Conservation (phyloP, 139 green algal genomes). For the Chlorella sp. region DNA sequence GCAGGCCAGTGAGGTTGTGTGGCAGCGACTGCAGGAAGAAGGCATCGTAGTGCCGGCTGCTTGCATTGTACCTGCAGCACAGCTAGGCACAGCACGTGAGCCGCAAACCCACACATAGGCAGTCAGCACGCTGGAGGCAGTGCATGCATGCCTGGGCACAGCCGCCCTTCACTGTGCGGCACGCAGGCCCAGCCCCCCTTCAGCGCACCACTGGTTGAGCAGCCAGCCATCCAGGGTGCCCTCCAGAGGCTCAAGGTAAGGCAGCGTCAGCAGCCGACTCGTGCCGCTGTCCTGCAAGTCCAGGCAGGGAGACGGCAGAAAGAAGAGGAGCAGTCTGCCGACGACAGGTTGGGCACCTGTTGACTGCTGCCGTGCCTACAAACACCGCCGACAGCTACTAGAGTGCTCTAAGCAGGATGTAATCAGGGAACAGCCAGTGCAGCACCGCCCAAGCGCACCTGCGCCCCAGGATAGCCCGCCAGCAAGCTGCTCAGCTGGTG, state of each 20-base stretch:
- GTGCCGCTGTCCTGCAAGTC: conserved; percentile 15
- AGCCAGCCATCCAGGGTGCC: conserved; percentile 72
- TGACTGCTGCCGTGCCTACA: background rate
- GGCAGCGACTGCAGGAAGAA: conserved; percentile 58
- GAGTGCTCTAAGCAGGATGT: background rate
- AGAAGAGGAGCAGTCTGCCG: background rate
- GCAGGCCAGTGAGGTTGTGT: background rate
- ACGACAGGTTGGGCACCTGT: no score
- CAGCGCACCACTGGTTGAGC: conserved; percentile 59
- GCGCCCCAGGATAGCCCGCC: conserved; percentile 8
- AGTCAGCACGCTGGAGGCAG: background rate
- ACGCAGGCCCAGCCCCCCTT: background rate
- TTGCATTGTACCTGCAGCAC: conserved; percentile 8
- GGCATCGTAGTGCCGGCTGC: conserved; percentile 60
- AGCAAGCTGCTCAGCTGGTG: conserved; percentile 27
- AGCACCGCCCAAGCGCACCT: background rate
- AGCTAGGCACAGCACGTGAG: background rate
- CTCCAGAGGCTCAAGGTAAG: conserved; percentile 23
- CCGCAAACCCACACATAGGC: background rate
- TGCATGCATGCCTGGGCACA: background rate
- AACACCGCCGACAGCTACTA: background rate
- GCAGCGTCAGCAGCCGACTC: conserved; percentile 1
- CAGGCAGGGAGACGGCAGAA: background rate
- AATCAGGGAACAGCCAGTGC: background rate
- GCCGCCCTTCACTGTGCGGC: background rate